These are phyloP conservation scores for Cryptosporidium parvum DNA, from an alignment of 169 alveolate genomes.

Conservation along the genomic window DNA sequence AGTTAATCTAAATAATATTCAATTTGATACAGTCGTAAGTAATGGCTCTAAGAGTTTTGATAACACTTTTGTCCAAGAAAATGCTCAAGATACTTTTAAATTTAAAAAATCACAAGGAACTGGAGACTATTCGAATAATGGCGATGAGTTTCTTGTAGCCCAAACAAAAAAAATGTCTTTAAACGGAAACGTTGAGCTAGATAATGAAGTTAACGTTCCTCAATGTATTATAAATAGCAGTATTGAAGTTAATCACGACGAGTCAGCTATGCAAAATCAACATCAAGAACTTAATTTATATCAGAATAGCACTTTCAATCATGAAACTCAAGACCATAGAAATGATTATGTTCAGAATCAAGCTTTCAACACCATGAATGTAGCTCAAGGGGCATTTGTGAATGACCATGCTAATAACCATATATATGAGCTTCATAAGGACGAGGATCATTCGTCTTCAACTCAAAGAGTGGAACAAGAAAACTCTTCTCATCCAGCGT, in stretches of 20 bases:
- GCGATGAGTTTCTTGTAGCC: not conserved
- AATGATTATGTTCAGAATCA: not conserved
- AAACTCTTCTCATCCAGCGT: not conserved
- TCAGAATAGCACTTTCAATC: not conserved
- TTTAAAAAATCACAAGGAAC: not conserved
- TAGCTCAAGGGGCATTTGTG: not conserved
- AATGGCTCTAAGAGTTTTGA: not conserved
- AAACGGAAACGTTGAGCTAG: not conserved
- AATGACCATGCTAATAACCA: not conserved
- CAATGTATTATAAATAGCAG: not conserved
- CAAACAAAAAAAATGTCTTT: not conserved
- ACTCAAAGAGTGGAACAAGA: slow-evolving; percentile 7
- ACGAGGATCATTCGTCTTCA: not conserved
- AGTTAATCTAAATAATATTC: not conserved
- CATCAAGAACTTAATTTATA: not conserved
- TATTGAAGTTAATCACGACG: not conserved
- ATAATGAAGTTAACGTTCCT: not conserved
- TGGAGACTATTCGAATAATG: not conserved
- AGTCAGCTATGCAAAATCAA: not conserved
- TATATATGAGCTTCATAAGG: not conserved
- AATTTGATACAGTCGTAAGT: not conserved
- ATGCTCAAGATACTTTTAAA: not conserved
- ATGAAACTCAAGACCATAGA: not conserved
- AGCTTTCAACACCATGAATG: not conserved
- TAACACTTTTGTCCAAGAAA: not conserved